Evolutionary conservation across 805 yeast species (phyloP).

Genomic region (Danielozyma ontarioensis): DNA sequence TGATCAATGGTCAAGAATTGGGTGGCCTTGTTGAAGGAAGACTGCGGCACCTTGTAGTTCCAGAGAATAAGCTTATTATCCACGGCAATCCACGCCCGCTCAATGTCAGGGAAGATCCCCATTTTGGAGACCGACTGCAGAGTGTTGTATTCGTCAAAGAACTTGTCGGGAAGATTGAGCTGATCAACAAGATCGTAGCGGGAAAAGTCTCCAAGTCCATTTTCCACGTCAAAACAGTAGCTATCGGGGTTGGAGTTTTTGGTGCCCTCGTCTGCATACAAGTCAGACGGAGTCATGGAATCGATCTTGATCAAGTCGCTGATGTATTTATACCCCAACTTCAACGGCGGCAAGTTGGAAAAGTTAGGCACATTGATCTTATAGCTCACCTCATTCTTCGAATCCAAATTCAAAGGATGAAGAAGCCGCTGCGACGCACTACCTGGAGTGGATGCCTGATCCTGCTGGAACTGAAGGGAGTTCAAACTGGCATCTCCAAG

Average conservation of each 20-base stretch:
- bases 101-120: conserved; percentile 79
- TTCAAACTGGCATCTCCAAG: conserved; percentile 17
- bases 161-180: conserved; percentile 73
- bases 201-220: conserved; percentile 50
- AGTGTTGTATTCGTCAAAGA: conserved; percentile 65
- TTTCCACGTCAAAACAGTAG: conserved; percentile 48
- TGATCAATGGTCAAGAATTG: conserved; percentile 82
- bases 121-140: conserved; percentile 65
- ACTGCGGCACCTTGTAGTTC: conserved; percentile 63
- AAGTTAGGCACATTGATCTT: conserved; percentile 45
- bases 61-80: conserved; percentile 81
- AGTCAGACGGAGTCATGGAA: conserved; percentile 53
- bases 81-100: conserved; percentile 79
- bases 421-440: conserved; percentile 25
- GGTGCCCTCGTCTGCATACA: conserved; percentile 47
- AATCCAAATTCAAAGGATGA: conserved; percentile 29
- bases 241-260: conserved; percentile 48
- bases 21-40: conserved; percentile 35
- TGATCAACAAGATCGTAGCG: conserved; percentile 72
- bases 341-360: conserved; percentile 46
- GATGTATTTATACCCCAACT: conserved; percentile 61
- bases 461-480: conserved; percentile 15
- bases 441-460: conserved; percentile 15
- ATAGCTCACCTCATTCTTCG: conserved; percentile 37
- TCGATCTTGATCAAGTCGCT: conserved; percentile 52